Base-by-base conservation (phyloP, 345 rosid species). In the Brassica cretica region DNA sequence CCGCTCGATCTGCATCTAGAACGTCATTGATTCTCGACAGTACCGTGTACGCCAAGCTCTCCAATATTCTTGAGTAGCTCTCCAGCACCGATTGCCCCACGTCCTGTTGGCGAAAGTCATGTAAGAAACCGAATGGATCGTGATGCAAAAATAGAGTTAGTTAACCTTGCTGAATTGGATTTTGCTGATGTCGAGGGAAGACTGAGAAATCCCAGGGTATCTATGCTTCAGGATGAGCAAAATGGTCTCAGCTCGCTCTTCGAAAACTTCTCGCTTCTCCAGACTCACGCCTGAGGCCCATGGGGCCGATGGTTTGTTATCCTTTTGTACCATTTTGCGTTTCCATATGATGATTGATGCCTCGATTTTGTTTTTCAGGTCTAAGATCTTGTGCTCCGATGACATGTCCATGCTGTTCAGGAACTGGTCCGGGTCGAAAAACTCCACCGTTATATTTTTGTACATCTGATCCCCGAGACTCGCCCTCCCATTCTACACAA, bases 261-360 rank as follows among this genome's bases (percentile, higher is more conserved):
- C 98, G 49, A 94, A 94, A 1, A 88, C 86, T 77, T 94, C 98
- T 85, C 98, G 85, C 82, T 94, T 94, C 84, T 94, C 98, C 21
- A 88, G 51, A 77, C 98, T 92, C 11, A 94, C 88, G 8, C 89
- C 95, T 1, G 98, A 91, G 10, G 90, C 82, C 98, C 98, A 94
- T 5, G 75, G 78, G 3, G 83, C 80, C 5, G 84, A 29, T 14
- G 97, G 82, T 83, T 94, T 94, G 30, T 77, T 80, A 21, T 94
- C 98, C 73, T 92, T 94, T 35, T 84, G 90, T 74, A 78, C 85
- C 98, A 94, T 94, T 76, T 94, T 94, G 78, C 98, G 90, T 83
- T 82, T 91, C 98, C 98, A 94, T 73, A 94, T 92, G 24, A 94
- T 77, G 29, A 93, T 90, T 2, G 98, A 94, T n/a, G 98, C 98